Base-by-base conservation (phyloP, 2,329 filamentous ascomycete genomes). In the Fusarium clavum region DNA sequence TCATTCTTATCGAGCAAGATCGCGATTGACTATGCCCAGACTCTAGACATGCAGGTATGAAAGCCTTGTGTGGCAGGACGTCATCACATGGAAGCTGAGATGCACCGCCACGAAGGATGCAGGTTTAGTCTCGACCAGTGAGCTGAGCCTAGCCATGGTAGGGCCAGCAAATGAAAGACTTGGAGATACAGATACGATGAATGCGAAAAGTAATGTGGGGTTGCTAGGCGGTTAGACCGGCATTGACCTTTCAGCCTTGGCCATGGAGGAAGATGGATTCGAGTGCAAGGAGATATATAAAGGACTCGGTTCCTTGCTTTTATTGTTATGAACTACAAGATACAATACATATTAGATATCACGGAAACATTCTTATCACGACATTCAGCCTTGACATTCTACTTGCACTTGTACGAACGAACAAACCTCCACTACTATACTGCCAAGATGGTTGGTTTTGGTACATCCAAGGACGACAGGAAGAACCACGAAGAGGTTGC, bases 401-500 rank as follows among this genome's bases (percentile, higher is more conserved):
- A 24, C 16, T 27, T 51, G 22, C 32, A 51, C 27, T 66, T 48
- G 46, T 13, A 57, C 41, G 25, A 29, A 22, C 24, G 27, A 25
- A 22, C n/a, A 52, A 20, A 20, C 34, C 38, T 13, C 46, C 3
- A 12, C 18, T 12, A 12, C 18, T 10, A 56, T 18, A 56, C 12
- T 32, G 22, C 27, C 62, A 73, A 55, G n/a, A 79, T 79, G 77
- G 71, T 66, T 30, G 38, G 51, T 11, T 75, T 71, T 51, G 73
- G 71, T 44, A 64, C 70, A n/a, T 58, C 48, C 52, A 76, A 73
- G 25, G 67, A 71, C 49, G 76, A 70, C 8, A 60, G 70, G 14
- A 75, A 72, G 30, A 54, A 71, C 43, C 63, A 71, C 12, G 74
- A 73, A 8, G 77, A 79, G 40, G 70, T 76, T 6, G 81, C 81